These are phyloP conservation scores for Calycina herbarum DNA, from an alignment of 2,329 filamentous ascomycete species.

Conservation along the genomic window DNA sequence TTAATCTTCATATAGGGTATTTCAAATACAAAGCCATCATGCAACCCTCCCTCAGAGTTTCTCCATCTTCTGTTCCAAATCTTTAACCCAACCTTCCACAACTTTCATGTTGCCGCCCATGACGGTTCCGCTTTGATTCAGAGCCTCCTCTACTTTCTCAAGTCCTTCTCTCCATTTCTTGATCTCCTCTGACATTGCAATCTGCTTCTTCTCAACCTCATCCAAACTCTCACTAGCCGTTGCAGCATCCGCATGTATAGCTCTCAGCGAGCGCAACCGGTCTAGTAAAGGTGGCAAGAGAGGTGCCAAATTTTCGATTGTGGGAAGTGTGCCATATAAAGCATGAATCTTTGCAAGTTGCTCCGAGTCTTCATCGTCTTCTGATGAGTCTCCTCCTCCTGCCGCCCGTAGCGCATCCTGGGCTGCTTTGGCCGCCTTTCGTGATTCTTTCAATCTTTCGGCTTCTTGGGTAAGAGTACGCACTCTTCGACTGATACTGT, in stretches of 20 bases:
- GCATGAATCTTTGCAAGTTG: conserved; percentile 87
- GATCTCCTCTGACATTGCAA: conserved; percentile 80
- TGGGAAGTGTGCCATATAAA: conserved; percentile 83
- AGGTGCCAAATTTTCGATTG: conserved; percentile 82
- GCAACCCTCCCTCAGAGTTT: conserved; percentile 38
- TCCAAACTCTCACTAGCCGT: conserved; percentile 76
- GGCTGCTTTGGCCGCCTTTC: conserved; percentile 60
- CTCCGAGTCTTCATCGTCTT: conserved; percentile 60
- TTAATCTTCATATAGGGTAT: conserved; percentile 31
- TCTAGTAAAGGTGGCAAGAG: conserved; percentile 84
- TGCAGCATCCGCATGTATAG: conserved; percentile 84
- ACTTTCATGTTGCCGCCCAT: conserved; percentile 79
- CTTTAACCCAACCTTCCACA: conserved; percentile 88
- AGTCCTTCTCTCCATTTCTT: conserved; percentile 82
- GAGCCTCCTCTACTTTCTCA: conserved; percentile 72
- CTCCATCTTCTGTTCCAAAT: conserved; percentile 75
- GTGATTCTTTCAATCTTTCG: conserved; percentile 66
- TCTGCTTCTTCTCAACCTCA: conserved; percentile 75
- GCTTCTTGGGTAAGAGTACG: conserved; percentile 71
- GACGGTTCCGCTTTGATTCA: conserved; percentile 66
- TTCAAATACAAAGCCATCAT: conserved; percentile 23
- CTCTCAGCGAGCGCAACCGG: conserved; percentile 76
- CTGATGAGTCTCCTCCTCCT: conserved; percentile 38
- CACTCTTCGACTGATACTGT: conserved; percentile 69
- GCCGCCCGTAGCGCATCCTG: conserved; percentile 56